These are phyloP conservation scores for Diaporthe batatas DNA, from an alignment of 2,329 filamentous ascomycete genomes.

Conservation along the genomic window DNA sequence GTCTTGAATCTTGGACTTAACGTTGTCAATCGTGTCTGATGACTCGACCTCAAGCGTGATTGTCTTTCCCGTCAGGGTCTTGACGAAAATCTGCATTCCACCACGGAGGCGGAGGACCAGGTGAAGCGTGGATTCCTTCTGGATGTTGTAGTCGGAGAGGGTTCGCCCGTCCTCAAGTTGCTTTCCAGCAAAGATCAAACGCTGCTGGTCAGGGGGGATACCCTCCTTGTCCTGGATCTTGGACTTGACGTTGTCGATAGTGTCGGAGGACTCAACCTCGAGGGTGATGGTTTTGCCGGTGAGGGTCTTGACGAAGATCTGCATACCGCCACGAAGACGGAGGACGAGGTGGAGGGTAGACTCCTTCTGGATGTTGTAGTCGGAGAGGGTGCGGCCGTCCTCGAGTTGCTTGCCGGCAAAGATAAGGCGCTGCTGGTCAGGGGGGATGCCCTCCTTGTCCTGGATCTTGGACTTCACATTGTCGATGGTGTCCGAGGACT, in stretches of 20 bases:
- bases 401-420: slow-evolving; percentile 98
- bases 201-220: slow-evolving; percentile 94
- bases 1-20: slow-evolving; percentile 79
- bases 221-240: slow-evolving; percentile 97
- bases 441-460: slow-evolving; percentile 97
- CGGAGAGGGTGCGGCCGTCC: slow-evolving; percentile 88
- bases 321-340: slow-evolving; percentile 90
- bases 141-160: slow-evolving; percentile 95
- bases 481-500: slow-evolving; percentile 92
- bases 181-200: slow-evolving; percentile 93
- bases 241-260: slow-evolving; percentile 93
- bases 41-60: slow-evolving; percentile 78
- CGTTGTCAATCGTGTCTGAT: slow-evolving; percentile 78
- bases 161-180: slow-evolving; percentile 94
- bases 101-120: slow-evolving; percentile 84
- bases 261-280: slow-evolving; percentile 90
- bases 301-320: slow-evolving; percentile 88
- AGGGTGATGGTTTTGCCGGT: slow-evolving; percentile 96
- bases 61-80: slow-evolving; percentile 78
- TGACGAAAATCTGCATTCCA: slow-evolving; percentile 83
- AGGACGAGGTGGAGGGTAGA: slow-evolving; percentile 88
- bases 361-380: slow-evolving; percentile 98
- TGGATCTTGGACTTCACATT: slow-evolving; percentile 98
- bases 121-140: slow-evolving; percentile 89
- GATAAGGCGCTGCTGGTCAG: slow-evolving; percentile 95